A percentile compares a stretch with the other conserved stretches of the same genome.
Conservation (phyloP, 805 yeast species). For the Candida maltosa region DNA sequence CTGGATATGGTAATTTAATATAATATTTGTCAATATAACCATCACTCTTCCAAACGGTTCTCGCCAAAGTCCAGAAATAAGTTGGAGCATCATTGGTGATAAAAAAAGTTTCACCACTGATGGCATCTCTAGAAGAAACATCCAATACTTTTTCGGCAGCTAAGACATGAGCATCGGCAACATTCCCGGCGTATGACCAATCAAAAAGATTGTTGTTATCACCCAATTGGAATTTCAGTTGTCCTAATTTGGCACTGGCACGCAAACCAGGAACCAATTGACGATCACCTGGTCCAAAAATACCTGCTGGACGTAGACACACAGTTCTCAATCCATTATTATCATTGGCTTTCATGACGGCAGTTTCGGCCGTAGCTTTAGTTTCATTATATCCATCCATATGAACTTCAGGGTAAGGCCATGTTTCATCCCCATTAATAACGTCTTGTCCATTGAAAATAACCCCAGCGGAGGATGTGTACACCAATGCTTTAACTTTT, state of each 20-base stretch:
- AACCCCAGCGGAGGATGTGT: conserved; percentile 97
- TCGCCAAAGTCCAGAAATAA: conserved; percentile 94
- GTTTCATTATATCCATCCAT: conserved; percentile 98
- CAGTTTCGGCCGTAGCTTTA: conserved; percentile 84
- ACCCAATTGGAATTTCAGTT: conserved; percentile 90
- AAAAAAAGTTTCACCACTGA: conserved; percentile 87
- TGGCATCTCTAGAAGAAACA: conserved; percentile 34
- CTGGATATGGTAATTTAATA: conserved; percentile 64
- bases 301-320: conserved; percentile 94
- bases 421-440: conserved; percentile 86
- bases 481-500: conserved; percentile 67
- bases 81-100: conserved; percentile 92
- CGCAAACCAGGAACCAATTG: conserved; percentile 93
- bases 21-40: conserved; percentile 73
- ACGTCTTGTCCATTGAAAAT: conserved; percentile 93
- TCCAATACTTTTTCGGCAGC: conserved; percentile 77
- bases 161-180: conserved; percentile 92
- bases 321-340: conserved; percentile 60
- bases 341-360: conserved; percentile 73
- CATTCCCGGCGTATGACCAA: conserved; percentile 98
- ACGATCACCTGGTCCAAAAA: conserved; percentile 98
- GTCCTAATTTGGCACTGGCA: conserved; percentile 76
- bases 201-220: conserved; percentile 92
- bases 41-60: conserved; percentile 96
- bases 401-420: conserved; percentile 88